Base-by-base conservation (phyloP, 257 asterid species). In the Penstemon eatonii region DNA sequence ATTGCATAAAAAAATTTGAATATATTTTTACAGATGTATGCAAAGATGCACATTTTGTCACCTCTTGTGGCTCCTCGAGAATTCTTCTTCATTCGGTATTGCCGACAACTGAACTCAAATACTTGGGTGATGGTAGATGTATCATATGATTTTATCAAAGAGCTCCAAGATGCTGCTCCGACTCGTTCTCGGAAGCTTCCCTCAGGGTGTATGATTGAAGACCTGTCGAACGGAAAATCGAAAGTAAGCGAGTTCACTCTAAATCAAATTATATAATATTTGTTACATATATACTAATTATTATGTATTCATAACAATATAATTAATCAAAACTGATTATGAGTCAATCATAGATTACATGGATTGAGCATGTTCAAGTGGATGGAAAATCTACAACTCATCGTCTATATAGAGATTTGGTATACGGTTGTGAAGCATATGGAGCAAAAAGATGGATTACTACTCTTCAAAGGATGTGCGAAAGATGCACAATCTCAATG, bases 301-400 rank as follows among this genome's bases (percentile, higher is more conserved):
- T 15, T 0, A 0, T 15, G 18, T 25, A 1, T 25, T 25, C 1
- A 25, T 25, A 25, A 25, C 33, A 25, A 25, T 25, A 0, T 2
- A 25, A 25, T 25, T 25, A 25, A 25, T 25, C 2, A 25, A 1
- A 25, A 25, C 2, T 25, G 33, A 25, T 25, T 25, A 25, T 25
- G 3, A 25, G 33, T 1, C 33, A 25, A 25, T 25, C 33, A 25
- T 46, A 91, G 97, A 85, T 91, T 52, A 84, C 91, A 62, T 91
- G 97, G 97, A 61, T 91, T 4, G 97, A 89, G 56, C 95, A 89
- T 67, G 87, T 89, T 63, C 89, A 91, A 81, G 92, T 89, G 65
- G 90, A 87, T 12, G 96, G 86, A 62, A 85, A 81, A 71, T 56
- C 58, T 7, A 60, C 67, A 47, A 86, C 82, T 56, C 85, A 85